Percentiles rank a stretch among this genome's conserved stretches.
phyloP scores from a whole-genome alignment of 176 grass and related monocot genomes.

The Elaeis guineensis region DNA sequence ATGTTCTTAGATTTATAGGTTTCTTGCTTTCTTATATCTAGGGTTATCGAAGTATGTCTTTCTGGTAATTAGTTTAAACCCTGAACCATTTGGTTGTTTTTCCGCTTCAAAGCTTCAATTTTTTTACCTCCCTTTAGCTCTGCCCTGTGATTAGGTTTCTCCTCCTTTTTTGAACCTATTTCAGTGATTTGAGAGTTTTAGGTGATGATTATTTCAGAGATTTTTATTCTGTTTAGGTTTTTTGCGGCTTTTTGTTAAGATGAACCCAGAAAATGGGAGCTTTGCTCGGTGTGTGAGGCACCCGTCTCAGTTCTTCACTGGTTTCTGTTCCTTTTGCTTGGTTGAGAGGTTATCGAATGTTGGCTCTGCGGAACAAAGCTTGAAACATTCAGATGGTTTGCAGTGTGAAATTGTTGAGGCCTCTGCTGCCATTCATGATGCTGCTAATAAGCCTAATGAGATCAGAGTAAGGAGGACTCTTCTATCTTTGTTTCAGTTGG shows the following conservation, averaged over 20 bases:
- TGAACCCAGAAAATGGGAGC: not conserved
- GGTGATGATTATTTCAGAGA: too few species aligned
- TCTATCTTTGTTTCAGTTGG: slow-evolving; percentile 4
- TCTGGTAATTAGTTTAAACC: too few species aligned
- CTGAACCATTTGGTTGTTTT: too few species aligned
- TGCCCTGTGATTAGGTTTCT: too few species aligned
- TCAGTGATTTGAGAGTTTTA: too few species aligned
- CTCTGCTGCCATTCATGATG: slow-evolving; percentile 1
- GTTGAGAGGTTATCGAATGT: slow-evolving; percentile 1
- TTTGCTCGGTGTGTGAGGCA: slow-evolving; percentile 4
- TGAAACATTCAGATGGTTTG: not conserved
- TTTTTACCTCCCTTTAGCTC: not conserved
- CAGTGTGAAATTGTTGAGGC: slow-evolving; percentile 1
- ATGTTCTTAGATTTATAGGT: not conserved
- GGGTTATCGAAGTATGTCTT: not conserved
- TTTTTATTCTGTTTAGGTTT: too few species aligned
- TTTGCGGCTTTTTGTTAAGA: not conserved
- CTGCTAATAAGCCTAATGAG: not conserved
- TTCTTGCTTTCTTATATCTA: not conserved
- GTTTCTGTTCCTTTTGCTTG: slow-evolving; percentile 6
- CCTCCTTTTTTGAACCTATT: too few species aligned
- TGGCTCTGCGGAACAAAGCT: not conserved
- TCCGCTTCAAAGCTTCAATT: not conserved
- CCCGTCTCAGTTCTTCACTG: slow-evolving; percentile 12
- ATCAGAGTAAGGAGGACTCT: not conserved